Conservation (phyloP, 2,329 filamentous ascomycete species). For the Diaporthe vexans region DNA sequence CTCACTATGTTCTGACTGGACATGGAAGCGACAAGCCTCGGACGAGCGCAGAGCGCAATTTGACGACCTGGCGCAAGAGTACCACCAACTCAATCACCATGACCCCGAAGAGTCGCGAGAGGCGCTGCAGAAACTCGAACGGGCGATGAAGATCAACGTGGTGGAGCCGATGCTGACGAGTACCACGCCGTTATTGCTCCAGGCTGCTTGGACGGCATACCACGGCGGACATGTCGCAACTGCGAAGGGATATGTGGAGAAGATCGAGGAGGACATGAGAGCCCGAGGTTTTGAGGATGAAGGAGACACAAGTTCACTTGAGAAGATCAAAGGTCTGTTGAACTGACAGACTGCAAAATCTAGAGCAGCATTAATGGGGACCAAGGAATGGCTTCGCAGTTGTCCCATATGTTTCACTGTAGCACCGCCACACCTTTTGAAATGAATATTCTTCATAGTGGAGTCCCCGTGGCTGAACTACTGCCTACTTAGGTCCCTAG, state of each 20-base stretch:
- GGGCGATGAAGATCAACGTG: slow-evolving; percentile 8
- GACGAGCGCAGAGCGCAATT: background rate
- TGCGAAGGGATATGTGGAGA: background rate
- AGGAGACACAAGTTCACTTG: background rate
- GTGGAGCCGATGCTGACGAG: slow-evolving; percentile 21
- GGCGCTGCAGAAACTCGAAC: background rate
- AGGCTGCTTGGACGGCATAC: slow-evolving; percentile 21
- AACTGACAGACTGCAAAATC: background rate
- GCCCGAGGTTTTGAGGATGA: background rate
- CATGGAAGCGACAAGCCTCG: background rate
- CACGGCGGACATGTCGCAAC: background rate
- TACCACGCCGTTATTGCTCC: background rate
- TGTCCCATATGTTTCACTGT: background rate
- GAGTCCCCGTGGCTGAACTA: too few relatives aligned
- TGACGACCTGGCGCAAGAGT: background rate
- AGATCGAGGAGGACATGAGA: background rate
- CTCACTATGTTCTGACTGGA: background rate
- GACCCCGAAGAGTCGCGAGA: background rate
- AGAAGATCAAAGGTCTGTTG: background rate
- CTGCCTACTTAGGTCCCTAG: too few relatives aligned
- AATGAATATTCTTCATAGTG: background rate
- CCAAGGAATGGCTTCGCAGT: background rate
- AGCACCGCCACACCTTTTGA: background rate
- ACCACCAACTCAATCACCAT: background rate
- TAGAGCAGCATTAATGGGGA: background rate